These are phyloP conservation scores for Rhodomyrtus tomentosa DNA, from an alignment of 345 rosid species.

Conservation along the genomic window DNA sequence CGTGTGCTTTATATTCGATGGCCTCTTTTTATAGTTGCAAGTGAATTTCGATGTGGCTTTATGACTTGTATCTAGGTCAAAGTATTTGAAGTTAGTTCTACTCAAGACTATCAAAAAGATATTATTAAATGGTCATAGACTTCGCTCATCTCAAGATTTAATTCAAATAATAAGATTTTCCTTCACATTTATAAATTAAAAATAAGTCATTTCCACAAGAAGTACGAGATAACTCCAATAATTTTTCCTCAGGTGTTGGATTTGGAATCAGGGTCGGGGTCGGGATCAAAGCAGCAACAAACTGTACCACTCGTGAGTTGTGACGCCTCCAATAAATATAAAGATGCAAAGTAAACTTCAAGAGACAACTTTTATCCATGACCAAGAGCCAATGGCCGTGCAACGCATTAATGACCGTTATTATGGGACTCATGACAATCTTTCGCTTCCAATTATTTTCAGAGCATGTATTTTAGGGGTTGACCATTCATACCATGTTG, in stretches of 20 bases:
- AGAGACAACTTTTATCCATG: background rate
- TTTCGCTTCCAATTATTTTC: background rate
- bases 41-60: background rate
- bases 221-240: too few relatives aligned
- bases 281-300: too few relatives aligned
- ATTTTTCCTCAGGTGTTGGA: too few relatives aligned
- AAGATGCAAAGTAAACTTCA: too few relatives aligned
- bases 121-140: too few relatives aligned
- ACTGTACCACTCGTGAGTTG: too few relatives aligned
- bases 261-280: too few relatives aligned
- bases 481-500: background rate
- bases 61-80: background rate
- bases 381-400: background rate
- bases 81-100: background rate
- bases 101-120: background rate
- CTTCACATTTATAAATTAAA: too few relatives aligned
- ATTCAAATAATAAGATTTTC: too few relatives aligned
- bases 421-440: background rate
- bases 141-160: too few relatives aligned
- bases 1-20: background rate
- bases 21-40: background rate
- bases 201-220: too few relatives aligned
- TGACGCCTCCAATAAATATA: too few relatives aligned
- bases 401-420: background rate
- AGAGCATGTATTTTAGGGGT: background rate